Conservation (phyloP, 768 basidiomycete species). For the Psilocybe cubensis region DNA sequence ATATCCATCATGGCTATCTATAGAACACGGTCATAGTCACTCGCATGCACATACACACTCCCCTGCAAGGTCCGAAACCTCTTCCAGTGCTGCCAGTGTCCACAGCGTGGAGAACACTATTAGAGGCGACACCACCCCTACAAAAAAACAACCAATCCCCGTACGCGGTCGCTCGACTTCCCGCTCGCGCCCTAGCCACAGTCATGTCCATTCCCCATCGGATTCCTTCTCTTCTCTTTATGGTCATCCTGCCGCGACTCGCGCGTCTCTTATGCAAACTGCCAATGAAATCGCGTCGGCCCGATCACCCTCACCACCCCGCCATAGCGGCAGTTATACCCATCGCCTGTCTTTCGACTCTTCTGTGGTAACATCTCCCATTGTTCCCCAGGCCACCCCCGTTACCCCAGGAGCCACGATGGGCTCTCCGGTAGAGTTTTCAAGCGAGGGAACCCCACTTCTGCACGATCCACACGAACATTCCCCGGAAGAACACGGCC, state of each 20-base stretch:
- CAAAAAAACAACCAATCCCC: slow-evolving; percentile 27
- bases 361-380: slow-evolving; percentile 14
- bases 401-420: neutral
- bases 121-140: slow-evolving; percentile 30
- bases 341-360: slow-evolving; percentile 31
- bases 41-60: slow-evolving; percentile 47
- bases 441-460: slow-evolving; percentile 51
- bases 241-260: slow-evolving; percentile 74
- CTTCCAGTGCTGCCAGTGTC: slow-evolving; percentile 36
- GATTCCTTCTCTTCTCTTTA: slow-evolving; percentile 66
- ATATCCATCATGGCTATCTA: slow-evolving; percentile 8
- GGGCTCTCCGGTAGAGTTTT: slow-evolving; percentile 14
- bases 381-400: neutral
- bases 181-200: slow-evolving; percentile 24
- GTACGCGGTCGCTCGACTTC: slow-evolving; percentile 33
- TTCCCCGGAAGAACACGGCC: neutral
- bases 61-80: slow-evolving; percentile 20
- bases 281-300: slow-evolving; percentile 79
- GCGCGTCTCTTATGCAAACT: slow-evolving; percentile 76
- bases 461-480: slow-evolving; percentile 31
- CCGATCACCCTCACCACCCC: slow-evolving; percentile 48
- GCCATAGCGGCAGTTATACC: slow-evolving; percentile 25
- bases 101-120: slow-evolving; percentile 22
- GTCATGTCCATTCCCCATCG: slow-evolving; percentile 25
- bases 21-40: slow-evolving; percentile 75